Base-by-base conservation (phyloP, 129 eudicot species). In the Erigeron canadensis region DNA sequence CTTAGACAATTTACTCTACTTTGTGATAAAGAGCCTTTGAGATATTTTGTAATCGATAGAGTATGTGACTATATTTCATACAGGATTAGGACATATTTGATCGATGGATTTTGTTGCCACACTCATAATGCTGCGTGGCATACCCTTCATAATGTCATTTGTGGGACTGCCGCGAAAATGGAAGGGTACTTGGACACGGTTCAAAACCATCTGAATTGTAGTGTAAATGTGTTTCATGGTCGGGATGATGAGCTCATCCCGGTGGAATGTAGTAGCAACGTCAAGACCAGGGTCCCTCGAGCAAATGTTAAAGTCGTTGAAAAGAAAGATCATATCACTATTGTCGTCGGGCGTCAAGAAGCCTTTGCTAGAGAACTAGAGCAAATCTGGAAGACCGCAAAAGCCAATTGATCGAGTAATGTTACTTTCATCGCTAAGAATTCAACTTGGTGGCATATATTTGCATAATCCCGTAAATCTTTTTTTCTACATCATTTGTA, bases 121-220 rank as follows among this genome's bases (percentile, higher is more conserved):
- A 87, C 98, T 4, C 98, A 93, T 46, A 89, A 87, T 15, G 98
- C 98, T 1, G 98, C 98, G 2, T 93, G 98, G 98, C 98, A 93
- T 56, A 93, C 98, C 5, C 86, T 93, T 5, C 98, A 93, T 84
- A 93, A 93, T 71, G 87, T 93, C 5, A 89, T 93, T 11, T 93
- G 95, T 64, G 98, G 98, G 13, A 87, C 90, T 1, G 96, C 96
- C 1, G 85, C 84, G 0, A 89, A 86, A 75, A 81, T 93, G 1
- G 98, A 84, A 68, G 83, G 79, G 1, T 93, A 93, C 61, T 64
- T 93, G 54, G 92, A 89, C 59, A 44, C 54, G 4, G 86, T 93
- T 8, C 75, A 74, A 45, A 84, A 84, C 56, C 50, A 73, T 11
- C 46, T 89, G 12, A 84, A 79, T 39, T 89, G 96, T 45, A 68